A percentile compares a stretch with the other conserved stretches of the same genome.
phyloP scores from a whole-genome alignment of 2,329 filamentous ascomycete species.

The Cladobotryum mycophilum region DNA sequence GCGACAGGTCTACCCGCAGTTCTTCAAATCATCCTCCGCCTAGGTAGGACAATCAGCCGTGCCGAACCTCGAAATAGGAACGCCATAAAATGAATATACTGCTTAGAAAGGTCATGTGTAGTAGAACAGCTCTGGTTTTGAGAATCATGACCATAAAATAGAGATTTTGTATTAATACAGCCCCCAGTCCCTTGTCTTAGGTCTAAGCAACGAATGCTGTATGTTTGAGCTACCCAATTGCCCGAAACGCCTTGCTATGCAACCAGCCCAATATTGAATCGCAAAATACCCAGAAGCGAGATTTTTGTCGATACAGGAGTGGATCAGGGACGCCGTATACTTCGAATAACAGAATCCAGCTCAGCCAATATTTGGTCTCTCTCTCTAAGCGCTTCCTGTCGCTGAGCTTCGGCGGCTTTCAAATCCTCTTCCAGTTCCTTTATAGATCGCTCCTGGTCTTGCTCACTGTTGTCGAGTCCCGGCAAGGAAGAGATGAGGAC shows the following conservation, averaged over 20 bases:
- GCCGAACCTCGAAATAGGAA: not conserved
- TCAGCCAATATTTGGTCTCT: conserved; percentile 54
- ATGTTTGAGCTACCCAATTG: not conserved
- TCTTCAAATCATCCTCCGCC: conserved; percentile 58
- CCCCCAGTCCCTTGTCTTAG: not conserved
- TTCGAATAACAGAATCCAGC: conserved; percentile 56
- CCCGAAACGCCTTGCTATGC: conserved; percentile 26
- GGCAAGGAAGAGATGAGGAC: conserved; percentile 67
- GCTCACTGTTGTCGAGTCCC: conserved; percentile 70
- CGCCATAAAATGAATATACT: conserved; percentile 5
- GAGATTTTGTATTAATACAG: too few relatives aligned
- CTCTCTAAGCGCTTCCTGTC: conserved; percentile 58
- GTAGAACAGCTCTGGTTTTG: too few relatives aligned
- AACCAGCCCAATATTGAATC: conserved; percentile 6
- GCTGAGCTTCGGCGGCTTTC: conserved; percentile 54
- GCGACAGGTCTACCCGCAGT: conserved; percentile 68
- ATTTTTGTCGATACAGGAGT: not conserved
- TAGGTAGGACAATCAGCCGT: not conserved
- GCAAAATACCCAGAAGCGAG: not conserved
- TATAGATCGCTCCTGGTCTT: conserved; percentile 65
- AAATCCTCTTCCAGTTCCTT: conserved; percentile 60
- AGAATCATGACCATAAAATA: too few relatives aligned
- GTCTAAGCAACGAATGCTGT: not conserved
- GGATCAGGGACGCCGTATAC: conserved; percentile 51
- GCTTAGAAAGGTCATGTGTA: not conserved